phyloP scores from a whole-genome alignment of 2,329 filamentous ascomycete genomes.

The Cordyceps fumosorosea region DNA sequence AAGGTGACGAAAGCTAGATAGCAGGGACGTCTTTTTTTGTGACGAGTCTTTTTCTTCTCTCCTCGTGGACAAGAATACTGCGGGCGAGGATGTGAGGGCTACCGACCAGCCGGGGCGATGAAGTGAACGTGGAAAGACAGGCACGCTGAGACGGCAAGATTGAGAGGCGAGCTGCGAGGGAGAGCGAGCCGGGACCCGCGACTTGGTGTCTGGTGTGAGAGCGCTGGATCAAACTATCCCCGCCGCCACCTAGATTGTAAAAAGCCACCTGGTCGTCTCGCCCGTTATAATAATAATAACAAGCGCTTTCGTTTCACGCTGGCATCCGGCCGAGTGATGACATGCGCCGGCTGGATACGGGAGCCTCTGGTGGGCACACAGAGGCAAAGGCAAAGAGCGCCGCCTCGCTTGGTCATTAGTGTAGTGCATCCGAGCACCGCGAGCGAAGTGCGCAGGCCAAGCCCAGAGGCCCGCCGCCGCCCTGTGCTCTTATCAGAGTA shows the following conservation, averaged over 20 bases:
- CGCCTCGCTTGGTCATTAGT: not conserved
- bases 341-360: not conserved
- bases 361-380: not conserved
- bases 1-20: not conserved
- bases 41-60: not conserved
- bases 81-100: no score
- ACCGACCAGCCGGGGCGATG: no score
- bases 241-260: constrained; percentile 8
- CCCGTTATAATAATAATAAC: no score
- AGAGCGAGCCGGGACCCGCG: not conserved
- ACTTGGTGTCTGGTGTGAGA: not conserved
- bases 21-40: not conserved
- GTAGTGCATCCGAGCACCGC: constrained; percentile 8
- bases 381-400: not conserved
- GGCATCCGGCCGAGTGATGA: not conserved
- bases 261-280: not conserved
- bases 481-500: not conserved
- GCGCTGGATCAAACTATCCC: constrained; percentile 11
- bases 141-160: no score
- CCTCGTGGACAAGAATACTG: no score
- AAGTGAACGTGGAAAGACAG: no score
- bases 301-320: not conserved
- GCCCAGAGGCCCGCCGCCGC: not conserved
- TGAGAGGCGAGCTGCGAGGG: no score
- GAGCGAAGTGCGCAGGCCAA: not conserved